phyloP scores from a whole-genome alignment of 768 basidiomycete species.

The Grammothele lineata region DNA sequence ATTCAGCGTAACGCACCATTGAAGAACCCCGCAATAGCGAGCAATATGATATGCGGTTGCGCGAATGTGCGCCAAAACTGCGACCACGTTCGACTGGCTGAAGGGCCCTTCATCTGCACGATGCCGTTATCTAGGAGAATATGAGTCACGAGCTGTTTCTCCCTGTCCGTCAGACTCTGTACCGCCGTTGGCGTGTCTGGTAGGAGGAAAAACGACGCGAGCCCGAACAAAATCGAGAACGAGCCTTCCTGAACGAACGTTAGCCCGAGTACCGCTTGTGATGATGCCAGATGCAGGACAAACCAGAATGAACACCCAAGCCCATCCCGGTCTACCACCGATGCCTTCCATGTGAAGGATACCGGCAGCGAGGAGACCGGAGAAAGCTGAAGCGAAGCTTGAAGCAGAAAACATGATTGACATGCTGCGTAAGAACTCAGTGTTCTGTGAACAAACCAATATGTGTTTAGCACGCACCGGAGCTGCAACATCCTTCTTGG shows the following conservation, averaged over 20 bases:
- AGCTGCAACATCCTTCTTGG: conserved; percentile 24
- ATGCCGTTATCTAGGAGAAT: too few species aligned
- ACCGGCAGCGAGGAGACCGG: conserved; percentile 57
- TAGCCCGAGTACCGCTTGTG: too few species aligned
- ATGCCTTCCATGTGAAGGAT: conserved; percentile 52
- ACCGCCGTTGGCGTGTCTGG: too few species aligned
- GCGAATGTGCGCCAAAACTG: conserved; percentile 40
- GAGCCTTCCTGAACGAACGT: too few species aligned
- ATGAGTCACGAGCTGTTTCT: too few species aligned
- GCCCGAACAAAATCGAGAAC: too few species aligned
- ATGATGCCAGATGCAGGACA: not conserved
- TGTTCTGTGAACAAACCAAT: too few species aligned
- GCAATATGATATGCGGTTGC: conserved; percentile 51
- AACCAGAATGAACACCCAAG: conserved; percentile 63
- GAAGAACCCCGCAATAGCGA: conserved; percentile 52
- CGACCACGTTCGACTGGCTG: conserved; percentile 35
- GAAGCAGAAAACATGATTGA: conserved; percentile 40
- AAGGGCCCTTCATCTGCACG: too few species aligned
- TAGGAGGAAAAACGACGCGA: too few species aligned
- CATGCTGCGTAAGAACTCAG: conserved; percentile 9
- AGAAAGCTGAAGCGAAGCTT: conserved; percentile 53
- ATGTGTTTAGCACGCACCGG: conserved; percentile 20
- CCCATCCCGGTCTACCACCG: conserved; percentile 52
- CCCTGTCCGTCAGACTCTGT: too few species aligned
- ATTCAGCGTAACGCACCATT: conserved; percentile 18